Evolutionary conservation across 768 basidiomycete genomes (phyloP).

Genomic region (Tephrocybe sp.): DNA sequence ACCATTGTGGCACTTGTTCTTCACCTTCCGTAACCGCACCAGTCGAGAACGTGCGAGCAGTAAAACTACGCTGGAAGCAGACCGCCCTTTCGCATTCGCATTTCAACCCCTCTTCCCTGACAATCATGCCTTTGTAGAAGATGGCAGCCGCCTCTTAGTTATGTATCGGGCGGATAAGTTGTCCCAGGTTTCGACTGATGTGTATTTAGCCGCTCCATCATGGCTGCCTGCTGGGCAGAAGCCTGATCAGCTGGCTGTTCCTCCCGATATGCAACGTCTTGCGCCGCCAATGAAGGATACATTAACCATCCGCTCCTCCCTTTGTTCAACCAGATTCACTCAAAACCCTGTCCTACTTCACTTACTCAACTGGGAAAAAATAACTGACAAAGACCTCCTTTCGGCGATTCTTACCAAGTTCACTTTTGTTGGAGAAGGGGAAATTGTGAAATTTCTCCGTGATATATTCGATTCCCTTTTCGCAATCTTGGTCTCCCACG

Average conservation of each 20-base stretch:
- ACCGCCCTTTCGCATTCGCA: slow-evolving; percentile 88
- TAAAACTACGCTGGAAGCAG: slow-evolving; percentile 40
- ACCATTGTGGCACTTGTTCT: slow-evolving; percentile 87
- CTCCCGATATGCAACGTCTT: slow-evolving; percentile 59
- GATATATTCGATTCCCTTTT: slow-evolving; percentile 94
- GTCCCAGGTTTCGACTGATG: slow-evolving; percentile 53
- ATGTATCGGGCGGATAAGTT: slow-evolving; percentile 83
- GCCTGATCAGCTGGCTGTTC: slow-evolving; percentile 54
- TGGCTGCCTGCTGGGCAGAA: slow-evolving; percentile 55
- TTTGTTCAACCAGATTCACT: slow-evolving; percentile 90
- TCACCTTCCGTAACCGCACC: slow-evolving; percentile 82
- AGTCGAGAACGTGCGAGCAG: slow-evolving; percentile 45
- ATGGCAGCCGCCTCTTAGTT: slow-evolving; percentile 82
- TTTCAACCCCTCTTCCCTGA: slow-evolving; percentile 86
- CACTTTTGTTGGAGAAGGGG: slow-evolving; percentile 89
- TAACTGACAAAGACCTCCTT: slow-evolving; percentile 62
- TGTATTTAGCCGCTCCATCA: slow-evolving; percentile 72
- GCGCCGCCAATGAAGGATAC: slow-evolving; percentile 75
- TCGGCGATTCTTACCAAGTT: slow-evolving; percentile 77
- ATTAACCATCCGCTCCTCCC: slow-evolving; percentile 78
- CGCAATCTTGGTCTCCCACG: slow-evolving; percentile 74
- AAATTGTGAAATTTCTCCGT: slow-evolving; percentile 89
- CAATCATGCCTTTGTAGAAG: slow-evolving; percentile 75
- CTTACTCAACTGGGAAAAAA: slow-evolving; percentile 77
- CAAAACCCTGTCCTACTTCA: slow-evolving; percentile 84